Base-by-base conservation (phyloP, 441 rosid species). In the Gossypium lobatum region DNA sequence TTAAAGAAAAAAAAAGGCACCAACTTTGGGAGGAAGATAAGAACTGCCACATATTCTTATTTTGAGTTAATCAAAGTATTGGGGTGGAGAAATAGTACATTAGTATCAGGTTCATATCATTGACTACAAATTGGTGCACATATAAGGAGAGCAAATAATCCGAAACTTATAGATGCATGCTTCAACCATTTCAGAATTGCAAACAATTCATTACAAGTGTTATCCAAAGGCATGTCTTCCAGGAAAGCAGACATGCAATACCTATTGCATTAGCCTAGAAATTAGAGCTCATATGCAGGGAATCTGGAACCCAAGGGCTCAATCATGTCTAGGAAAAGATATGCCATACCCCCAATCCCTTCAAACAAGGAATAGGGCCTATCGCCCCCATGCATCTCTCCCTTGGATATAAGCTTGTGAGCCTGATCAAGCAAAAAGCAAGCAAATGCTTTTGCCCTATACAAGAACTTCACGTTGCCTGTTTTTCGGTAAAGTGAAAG, bases 281-380 rank as follows among this genome's bases (percentile, higher is more conserved):
- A 50, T 81, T 63, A 87, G 68, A 87, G 83, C 72, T 87, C 91
- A 73, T 86, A 89, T 60, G 80, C 88, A 23, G 89, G 98, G 77
- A 92, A 93, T 79, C 80, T 84, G 66, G 96, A 88, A 53, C 78
- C 70, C 11, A 84, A 75, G 4, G 94, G 96, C n/a, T 86, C 83
- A 1, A 59, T 73, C 89, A 89, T 83, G 82, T 87, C 96, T 60
- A 92, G 80, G 74, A 89, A 87, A 76, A 89, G 89, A 80, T 79
- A 79, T 1, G 93, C 88, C 95, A 92, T 84, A 31, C 96, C 93
- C 81, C 93, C 95, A 2, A 77, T 58, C 45, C 98, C 97, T 88
- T 92, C 95, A 69, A 89, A 91, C 75, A 91, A 61, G 13, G 87
- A 87, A 73, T 75, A 87, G 25, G 87, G 83, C 16, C 77, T 79